These are phyloP conservation scores for Russula brevipes DNA, from an alignment of 768 basidiomycete species.

Conservation along the genomic window DNA sequence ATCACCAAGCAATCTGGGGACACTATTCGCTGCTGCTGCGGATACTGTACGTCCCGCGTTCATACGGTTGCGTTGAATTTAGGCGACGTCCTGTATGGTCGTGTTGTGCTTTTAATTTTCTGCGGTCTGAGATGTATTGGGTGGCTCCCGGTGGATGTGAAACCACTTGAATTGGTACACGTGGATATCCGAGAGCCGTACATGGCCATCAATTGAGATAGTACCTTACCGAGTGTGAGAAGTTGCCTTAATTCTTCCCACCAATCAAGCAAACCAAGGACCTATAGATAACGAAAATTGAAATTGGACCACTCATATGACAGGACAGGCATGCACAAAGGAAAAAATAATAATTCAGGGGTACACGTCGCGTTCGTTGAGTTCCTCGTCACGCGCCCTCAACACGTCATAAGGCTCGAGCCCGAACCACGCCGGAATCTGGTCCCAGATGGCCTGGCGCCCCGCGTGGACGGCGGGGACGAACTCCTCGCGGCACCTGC, in stretches of 20 bases:
- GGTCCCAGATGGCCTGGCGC: conserved; percentile 55
- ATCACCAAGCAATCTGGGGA: neutral
- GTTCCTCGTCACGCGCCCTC: conserved; percentile 21
- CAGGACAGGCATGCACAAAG: no score
- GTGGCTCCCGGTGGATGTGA: no score
- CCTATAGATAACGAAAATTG: neutral
- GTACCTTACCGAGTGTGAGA: no score
- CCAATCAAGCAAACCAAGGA: neutral
- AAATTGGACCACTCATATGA: neutral
- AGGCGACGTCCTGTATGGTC: neutral
- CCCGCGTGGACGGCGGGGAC: conserved; percentile 39
- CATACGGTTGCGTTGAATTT: no score
- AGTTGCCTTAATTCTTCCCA: neutral
- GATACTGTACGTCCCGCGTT: no score
- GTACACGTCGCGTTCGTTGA: conserved; percentile 18
- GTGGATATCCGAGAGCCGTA: no score
- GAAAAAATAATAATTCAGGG: neutral
- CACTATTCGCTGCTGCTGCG: neutral
- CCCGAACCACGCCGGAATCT: conserved; percentile 57
- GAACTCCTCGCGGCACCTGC: conserved; percentile 47
- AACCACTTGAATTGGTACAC: no score
- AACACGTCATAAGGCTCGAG: conserved; percentile 10
- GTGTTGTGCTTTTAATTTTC: neutral
- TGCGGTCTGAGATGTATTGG: no score
- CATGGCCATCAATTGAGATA: no score